These are phyloP conservation scores for Colletotrichum tofieldiae DNA, from an alignment of 2,329 filamentous ascomycete species.

Conservation along the genomic window DNA sequence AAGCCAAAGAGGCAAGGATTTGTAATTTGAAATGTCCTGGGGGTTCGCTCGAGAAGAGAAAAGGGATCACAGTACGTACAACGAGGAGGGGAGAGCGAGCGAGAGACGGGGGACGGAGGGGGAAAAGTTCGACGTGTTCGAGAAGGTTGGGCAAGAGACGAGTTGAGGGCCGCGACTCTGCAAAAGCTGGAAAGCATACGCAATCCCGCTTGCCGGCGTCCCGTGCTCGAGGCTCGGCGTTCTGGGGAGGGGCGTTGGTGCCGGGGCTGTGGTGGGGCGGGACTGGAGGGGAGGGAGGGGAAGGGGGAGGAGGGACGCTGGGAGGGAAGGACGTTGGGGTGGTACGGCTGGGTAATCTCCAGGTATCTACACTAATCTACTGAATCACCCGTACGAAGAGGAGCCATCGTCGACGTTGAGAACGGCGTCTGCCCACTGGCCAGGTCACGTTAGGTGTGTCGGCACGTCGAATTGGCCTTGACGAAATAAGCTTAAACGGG, in stretches of 20 bases:
- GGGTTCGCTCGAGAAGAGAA: not conserved
- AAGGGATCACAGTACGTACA: conserved; percentile 14
- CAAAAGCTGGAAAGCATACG: conserved; percentile 42
- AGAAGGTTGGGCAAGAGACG: conserved; percentile 35
- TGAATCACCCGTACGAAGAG: not conserved
- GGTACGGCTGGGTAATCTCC: conserved; percentile 18
- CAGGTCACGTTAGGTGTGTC: conserved; percentile 31
- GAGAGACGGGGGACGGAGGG: not conserved
- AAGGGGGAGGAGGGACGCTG: not conserved
- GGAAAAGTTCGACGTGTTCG: conserved; percentile 21
- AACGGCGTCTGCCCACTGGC: conserved; percentile 20
- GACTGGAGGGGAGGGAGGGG: not conserved
- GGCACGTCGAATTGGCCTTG: conserved; percentile 4
- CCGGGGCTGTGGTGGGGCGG: conserved; percentile 33
- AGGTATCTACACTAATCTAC: not conserved
- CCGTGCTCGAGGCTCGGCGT: conserved; percentile 43
- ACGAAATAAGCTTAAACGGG: conserved; percentile 41
- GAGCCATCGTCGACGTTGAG: not conserved
- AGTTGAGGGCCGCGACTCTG: conserved; percentile 40
- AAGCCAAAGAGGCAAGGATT: conserved; percentile 1
- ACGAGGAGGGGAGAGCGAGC: conserved; percentile 2
- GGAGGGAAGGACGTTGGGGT: conserved; percentile 23
- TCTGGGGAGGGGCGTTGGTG: conserved; percentile 39
- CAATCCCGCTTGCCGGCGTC: conserved; percentile 44
- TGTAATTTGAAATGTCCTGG: not conserved